A percentile compares a stretch with the other conserved stretches of the same genome.
These are phyloP conservation scores for Plasmopara viticola DNA, from an alignment of 352 stramenopile species.

Conservation along the genomic window DNA sequence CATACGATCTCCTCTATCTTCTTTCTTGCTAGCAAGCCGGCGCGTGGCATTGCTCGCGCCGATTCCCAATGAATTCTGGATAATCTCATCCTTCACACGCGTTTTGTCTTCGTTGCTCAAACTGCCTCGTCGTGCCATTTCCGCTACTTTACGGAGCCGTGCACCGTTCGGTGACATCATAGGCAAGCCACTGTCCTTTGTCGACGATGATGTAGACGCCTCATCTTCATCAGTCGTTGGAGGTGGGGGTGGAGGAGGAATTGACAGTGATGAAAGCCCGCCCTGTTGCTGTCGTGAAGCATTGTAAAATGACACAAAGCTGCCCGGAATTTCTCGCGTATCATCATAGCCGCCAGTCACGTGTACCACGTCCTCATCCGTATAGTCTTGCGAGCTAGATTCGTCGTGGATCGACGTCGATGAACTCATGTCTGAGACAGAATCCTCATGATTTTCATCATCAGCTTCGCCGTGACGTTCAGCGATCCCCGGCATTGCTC, in stretches of 20 bases:
- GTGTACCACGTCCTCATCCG: slow-evolving; percentile 58
- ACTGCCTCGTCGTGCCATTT: slow-evolving; percentile 68
- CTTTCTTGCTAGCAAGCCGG: slow-evolving; percentile 51
- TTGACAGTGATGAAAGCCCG: slow-evolving; percentile 46
- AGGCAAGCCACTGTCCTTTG: slow-evolving; percentile 41
- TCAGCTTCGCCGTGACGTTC: slow-evolving; percentile 45
- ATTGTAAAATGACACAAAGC: slow-evolving; percentile 81
- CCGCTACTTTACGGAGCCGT: slow-evolving; percentile 67
- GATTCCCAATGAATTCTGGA: slow-evolving; percentile 77
- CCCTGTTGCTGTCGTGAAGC: slow-evolving; percentile 30
- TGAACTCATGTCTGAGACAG: slow-evolving; percentile 39
- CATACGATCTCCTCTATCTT: slow-evolving; percentile 33
- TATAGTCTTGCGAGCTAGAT: slow-evolving; percentile 56
- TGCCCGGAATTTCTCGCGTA: slow-evolving; percentile 48
- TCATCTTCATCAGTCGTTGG: slow-evolving; percentile 64
- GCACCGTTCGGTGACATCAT: slow-evolving; percentile 84
- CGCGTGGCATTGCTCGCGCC: slow-evolving; percentile 54
- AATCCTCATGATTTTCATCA: slow-evolving; percentile 41
- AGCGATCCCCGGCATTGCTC: slow-evolving; percentile 68
- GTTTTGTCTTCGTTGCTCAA: slow-evolving; percentile 82
- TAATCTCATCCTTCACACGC: slow-evolving; percentile 81
- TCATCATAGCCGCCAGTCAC: slow-evolving; percentile 60
- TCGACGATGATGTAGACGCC: slow-evolving; percentile 49
- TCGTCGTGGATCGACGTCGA: slow-evolving; percentile 50
- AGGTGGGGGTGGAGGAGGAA: slow-evolving; percentile 55